Evolutionary conservation across 768 basidiomycete species (phyloP).

Genomic region (Coprinellus micaceus): DNA sequence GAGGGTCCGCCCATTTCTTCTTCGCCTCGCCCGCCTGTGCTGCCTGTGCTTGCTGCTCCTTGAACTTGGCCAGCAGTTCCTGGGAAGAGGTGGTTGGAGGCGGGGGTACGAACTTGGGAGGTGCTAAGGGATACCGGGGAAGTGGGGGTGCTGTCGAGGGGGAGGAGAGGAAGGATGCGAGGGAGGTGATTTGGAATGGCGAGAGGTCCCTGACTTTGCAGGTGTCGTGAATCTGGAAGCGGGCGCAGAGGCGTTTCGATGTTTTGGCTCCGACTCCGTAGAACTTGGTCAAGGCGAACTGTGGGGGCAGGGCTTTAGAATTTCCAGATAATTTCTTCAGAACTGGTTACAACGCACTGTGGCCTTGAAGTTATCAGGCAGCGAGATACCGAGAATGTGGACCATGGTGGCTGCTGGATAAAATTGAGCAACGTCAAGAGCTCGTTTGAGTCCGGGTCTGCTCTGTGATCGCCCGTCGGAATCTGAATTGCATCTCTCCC

Average conservation of each 20-base stretch:
- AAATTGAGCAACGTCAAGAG: slow-evolving; percentile 5
- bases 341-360: slow-evolving; percentile 48
- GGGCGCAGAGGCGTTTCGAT: slow-evolving; percentile 80
- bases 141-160: slow-evolving; percentile 72
- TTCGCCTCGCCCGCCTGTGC: slow-evolving; percentile 21
- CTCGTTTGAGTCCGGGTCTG: background rate
- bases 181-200: slow-evolving; percentile 80
- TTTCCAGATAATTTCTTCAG: slow-evolving; percentile 1
- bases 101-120: slow-evolving; percentile 46
- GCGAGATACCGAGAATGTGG: slow-evolving; percentile 80
- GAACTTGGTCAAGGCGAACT: slow-evolving; percentile 90
- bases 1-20: slow-evolving; percentile 45
- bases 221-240: slow-evolving; percentile 86
- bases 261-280: slow-evolving; percentile 82
- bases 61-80: slow-evolving; percentile 39
- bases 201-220: slow-evolving; percentile 79
- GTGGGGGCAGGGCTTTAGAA: background rate
- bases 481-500: slow-evolving; percentile 12
- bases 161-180: slow-evolving; percentile 93
- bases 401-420: slow-evolving; percentile 48
- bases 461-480: slow-evolving; percentile 7
- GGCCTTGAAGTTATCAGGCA: slow-evolving; percentile 73
- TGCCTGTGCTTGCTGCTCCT: slow-evolving; percentile 28
- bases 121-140: slow-evolving; percentile 64
- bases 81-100: slow-evolving; percentile 38